These are phyloP conservation scores for Sporisorium reilianum DNA, from an alignment of 1,284 basidiomycete genomes.

Conservation along the genomic window DNA sequence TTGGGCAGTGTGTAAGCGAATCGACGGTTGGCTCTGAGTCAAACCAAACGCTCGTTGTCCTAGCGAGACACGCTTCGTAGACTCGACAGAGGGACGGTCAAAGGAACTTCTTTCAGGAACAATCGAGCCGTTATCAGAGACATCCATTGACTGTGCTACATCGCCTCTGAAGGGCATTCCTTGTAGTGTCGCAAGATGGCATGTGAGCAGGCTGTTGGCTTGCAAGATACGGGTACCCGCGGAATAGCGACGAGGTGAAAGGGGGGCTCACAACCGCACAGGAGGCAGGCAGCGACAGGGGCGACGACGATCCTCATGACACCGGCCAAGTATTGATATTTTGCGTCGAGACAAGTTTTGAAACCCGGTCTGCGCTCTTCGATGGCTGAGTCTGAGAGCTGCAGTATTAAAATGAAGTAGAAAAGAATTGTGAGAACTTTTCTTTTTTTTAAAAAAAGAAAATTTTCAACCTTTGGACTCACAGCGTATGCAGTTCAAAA, in stretches of 20 bases:
- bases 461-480: neutral
- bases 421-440: neutral
- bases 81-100: neutral
- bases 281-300: neutral
- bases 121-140: neutral
- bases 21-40: neutral
- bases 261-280: neutral
- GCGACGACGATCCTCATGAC: neutral
- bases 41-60: neutral
- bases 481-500: neutral
- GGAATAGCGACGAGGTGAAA: neutral
- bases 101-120: constrained; percentile 8
- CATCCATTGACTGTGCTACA: constrained; percentile 1
- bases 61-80: neutral
- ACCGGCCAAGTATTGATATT: neutral
- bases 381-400: constrained; percentile 7
- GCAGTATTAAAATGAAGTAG: neutral
- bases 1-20: neutral
- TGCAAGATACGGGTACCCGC: neutral
- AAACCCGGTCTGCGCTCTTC: constrained; percentile 1
- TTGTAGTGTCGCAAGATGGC: neutral
- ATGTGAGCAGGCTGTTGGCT: neutral
- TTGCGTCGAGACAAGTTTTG: constrained; percentile 2
- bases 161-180: neutral
- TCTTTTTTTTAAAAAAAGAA: neutral